phyloP scores from a whole-genome alignment of 2,329 filamentous ascomycete species.

The Aspergillus bombycis region DNA sequence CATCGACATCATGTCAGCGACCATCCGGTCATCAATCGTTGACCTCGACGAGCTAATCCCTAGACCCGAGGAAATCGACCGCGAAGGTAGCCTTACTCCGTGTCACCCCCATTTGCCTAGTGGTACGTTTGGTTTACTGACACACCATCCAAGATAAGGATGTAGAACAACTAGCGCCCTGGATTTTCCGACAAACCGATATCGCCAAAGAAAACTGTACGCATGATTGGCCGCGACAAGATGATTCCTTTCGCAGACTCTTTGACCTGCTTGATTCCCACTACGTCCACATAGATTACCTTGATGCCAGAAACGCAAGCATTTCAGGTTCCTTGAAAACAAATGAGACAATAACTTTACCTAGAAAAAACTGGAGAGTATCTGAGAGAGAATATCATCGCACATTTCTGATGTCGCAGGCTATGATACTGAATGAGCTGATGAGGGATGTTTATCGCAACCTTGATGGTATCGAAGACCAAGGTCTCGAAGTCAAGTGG shows the following conservation, averaged over 20 bases:
- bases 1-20: slow-evolving; percentile 5
- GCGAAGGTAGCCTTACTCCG: slow-evolving; percentile 5
- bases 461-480: neutral
- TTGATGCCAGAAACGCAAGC: neutral
- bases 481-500: neutral
- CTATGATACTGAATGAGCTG: neutral
- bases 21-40: slow-evolving; percentile 11
- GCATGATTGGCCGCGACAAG: neutral
- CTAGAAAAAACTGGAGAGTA: slow-evolving; percentile 8
- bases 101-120: too few relatives aligned
- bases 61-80: neutral
- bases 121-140: too few relatives aligned
- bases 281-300: neutral
- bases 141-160: slow-evolving; percentile 6
- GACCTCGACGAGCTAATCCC: slow-evolving; percentile 9
- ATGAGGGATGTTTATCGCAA: neutral
- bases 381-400: neutral
- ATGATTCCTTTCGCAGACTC: neutral
- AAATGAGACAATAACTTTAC: slow-evolving; percentile 6
- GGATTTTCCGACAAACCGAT: slow-evolving; percentile 9
- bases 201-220: neutral
- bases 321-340: neutral
- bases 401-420: neutral
- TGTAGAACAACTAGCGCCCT: slow-evolving; percentile 4
- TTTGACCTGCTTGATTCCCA: slow-evolving; percentile 2